Base-by-base conservation (phyloP, 495 filamentous ascomycete genomes). In the Penicillium cataractarum region DNA sequence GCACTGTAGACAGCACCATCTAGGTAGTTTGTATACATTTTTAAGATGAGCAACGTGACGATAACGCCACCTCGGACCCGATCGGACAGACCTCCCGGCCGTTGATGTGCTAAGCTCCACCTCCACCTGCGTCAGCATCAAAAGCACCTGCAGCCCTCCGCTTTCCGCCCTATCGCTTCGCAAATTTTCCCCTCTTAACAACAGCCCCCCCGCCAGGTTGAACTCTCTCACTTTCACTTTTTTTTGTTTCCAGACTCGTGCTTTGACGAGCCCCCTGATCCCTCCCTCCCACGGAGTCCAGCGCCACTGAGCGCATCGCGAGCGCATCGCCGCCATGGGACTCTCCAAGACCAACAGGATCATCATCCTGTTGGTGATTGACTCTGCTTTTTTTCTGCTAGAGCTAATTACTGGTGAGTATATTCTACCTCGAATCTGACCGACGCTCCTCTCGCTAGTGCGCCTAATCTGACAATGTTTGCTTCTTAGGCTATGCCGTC, bases 281-380 rank as follows among this genome's bases (percentile, higher is more conserved):
- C 57, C 50, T 52, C 64, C 55, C 29, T 33, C 24, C 58, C 56
- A 39, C 48, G 56, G 32, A 61, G 61, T 31, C 51, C 61, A 57
- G 71, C 70, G 73, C 71, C 62, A 60, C 42, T 55, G 58, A 71
- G 71, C 76, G 74, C 75, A 61, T 65, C 66, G 55, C 71, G 56
- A 56, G 29, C 52, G 27, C 24, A 53, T 48, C 15, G 55, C 53
- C 58, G 68, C 39, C 33, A 97, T 98, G 96, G 92, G 82, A 58
- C 89, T 93, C 80, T 96, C 94, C 57, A 98, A 98, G 74, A 91
- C 91, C 48, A 90, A 88, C 65, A 87, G 95, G 80, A 99, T 99
- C 71, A 82, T 89, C 67, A 89, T 97, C 76, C 90, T 99, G 78
- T 85, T 99, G 72, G 91, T 80, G 54, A 96, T 99, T 71, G 95